A percentile compares a stretch with the other conserved stretches of the same genome.
These are phyloP conservation scores for Mycena polygramma DNA, from an alignment of 768 basidiomycete species.

Conservation along the genomic window DNA sequence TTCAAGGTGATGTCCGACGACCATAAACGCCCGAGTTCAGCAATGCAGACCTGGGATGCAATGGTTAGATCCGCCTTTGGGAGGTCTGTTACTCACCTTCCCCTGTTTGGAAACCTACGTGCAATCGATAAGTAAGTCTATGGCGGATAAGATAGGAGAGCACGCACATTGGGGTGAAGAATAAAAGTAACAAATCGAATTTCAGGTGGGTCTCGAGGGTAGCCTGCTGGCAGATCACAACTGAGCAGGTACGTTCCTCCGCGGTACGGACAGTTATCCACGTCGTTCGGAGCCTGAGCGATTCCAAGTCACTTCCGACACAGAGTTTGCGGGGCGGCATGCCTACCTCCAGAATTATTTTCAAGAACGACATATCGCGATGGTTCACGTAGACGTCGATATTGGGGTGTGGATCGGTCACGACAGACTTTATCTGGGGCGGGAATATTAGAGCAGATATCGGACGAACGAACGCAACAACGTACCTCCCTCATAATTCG, in stretches of 20 bases:
- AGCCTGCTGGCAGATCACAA: constrained; percentile 42
- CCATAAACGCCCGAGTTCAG: constrained; percentile 44
- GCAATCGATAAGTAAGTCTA: background rate
- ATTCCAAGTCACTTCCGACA: no score
- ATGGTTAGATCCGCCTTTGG: background rate
- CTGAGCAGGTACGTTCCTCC: constrained; percentile 45
- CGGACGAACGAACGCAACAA: no score
- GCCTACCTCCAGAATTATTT: constrained; percentile 44
- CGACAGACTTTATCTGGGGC: constrained; percentile 39
- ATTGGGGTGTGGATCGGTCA: constrained; percentile 42
- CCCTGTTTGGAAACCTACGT: constrained; percentile 48
- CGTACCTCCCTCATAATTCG: constrained; percentile 47
- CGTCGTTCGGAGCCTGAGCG: constrained; percentile 42
- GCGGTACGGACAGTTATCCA: constrained; percentile 43
- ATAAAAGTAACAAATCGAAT: constrained; percentile 47
- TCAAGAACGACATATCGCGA: constrained; percentile 46
- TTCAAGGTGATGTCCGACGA: constrained; percentile 47
- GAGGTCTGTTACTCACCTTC: constrained; percentile 33
- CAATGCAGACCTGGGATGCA: constrained; percentile 41
- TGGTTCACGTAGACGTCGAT: constrained; percentile 46
- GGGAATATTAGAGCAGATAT: no score
- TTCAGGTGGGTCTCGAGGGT: constrained; percentile 47
- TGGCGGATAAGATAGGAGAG: background rate
- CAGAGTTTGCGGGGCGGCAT: background rate
- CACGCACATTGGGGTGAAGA: constrained; percentile 46